These are phyloP conservation scores for Penicillium sp. DNA, from an alignment of 2,329 filamentous ascomycete genomes.

Conservation along the genomic window DNA sequence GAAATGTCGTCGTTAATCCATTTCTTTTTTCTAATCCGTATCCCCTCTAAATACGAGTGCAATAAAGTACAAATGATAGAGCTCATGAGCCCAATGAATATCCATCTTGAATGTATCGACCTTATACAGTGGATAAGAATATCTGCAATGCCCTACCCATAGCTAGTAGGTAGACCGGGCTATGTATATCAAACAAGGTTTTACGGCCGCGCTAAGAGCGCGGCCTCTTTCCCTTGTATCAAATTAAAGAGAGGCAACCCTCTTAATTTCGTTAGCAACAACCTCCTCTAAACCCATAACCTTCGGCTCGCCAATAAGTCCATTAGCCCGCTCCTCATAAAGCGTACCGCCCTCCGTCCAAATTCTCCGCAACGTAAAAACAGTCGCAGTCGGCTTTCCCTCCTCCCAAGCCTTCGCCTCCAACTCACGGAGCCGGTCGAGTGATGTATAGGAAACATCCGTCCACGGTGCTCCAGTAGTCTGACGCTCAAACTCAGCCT, in stretches of 20 bases:
- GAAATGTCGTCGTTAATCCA: constrained; percentile 20
- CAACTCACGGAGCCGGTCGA: constrained; percentile 55
- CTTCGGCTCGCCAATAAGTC: constrained; percentile 54
- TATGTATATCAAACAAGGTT: neutral
- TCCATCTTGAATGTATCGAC: neutral
- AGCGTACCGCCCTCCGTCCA: constrained; percentile 73
- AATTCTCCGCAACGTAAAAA: constrained; percentile 65
- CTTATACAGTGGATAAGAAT: neutral
- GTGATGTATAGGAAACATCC: constrained; percentile 51
- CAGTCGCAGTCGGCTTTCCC: constrained; percentile 53
- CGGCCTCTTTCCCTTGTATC: no score
- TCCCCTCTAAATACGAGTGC: neutral
- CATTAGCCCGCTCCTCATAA: constrained; percentile 69
- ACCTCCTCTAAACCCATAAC: constrained; percentile 56
- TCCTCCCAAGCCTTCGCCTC: constrained; percentile 63
- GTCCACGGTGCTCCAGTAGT: constrained; percentile 58
- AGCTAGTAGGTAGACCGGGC: neutral
- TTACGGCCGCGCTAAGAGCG: no score
- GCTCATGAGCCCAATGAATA: neutral
- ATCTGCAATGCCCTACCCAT: neutral
- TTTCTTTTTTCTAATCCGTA: constrained; percentile 2
- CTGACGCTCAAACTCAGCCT: constrained; percentile 69
- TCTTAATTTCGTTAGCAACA: constrained; percentile 35
- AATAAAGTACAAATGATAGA: neutral
- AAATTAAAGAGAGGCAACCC: constrained; percentile 2